These are phyloP conservation scores for Calonectria multiphialidica DNA, from an alignment of 2,329 filamentous ascomycete species.

Conservation along the genomic window DNA sequence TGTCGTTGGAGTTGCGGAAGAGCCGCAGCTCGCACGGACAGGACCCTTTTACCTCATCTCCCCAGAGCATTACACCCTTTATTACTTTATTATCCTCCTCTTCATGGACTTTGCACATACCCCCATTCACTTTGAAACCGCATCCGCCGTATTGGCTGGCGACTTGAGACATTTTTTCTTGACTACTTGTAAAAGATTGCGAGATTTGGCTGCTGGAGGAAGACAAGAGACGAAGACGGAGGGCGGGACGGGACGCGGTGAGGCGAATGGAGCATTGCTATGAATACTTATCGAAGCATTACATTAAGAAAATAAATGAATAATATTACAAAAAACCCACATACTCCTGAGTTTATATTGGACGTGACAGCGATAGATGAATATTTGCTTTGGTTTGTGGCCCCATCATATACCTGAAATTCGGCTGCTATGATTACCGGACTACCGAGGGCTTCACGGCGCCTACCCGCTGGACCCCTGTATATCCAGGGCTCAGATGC, in stretches of 20 bases:
- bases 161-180: constrained; percentile 23
- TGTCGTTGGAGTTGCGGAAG: background rate
- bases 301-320: constrained; percentile 14
- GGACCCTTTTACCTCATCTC: constrained; percentile 13
- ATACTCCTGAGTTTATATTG: background rate
- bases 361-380: background rate
- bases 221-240: constrained; percentile 8
- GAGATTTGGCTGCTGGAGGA: constrained; percentile 15
- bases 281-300: constrained; percentile 23
- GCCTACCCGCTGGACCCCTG: background rate
- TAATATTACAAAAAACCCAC: constrained; percentile 15
- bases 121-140: constrained; percentile 24
- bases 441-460: background rate
- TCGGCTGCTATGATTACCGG: background rate
- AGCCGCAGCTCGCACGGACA: constrained; percentile 15
- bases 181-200: constrained; percentile 29
- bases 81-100: constrained; percentile 21
- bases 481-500: background rate
- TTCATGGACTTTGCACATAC: constrained; percentile 39
- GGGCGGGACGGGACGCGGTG: constrained; percentile 9
- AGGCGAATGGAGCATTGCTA: constrained; percentile 34
- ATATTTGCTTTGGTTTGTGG: background rate
- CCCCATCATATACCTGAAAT: background rate
- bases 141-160: constrained; percentile 26
- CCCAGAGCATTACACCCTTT: constrained; percentile 22